Base-by-base conservation (phyloP, 768 basidiomycete genomes). In the Lentinula lateritia region DNA sequence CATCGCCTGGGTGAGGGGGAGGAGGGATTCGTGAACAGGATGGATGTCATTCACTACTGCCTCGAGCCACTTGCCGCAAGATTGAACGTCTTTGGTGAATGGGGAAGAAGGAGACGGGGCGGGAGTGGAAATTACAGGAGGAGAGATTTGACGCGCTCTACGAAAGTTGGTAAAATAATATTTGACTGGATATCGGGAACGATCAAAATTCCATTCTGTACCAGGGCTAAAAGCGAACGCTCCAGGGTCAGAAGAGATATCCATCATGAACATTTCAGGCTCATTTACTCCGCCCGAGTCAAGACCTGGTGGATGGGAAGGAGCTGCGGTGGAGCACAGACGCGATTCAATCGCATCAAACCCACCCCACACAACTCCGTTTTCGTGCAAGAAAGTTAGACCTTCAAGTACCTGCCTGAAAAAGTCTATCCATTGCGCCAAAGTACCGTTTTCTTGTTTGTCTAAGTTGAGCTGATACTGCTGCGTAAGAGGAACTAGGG, bases 391-490 rank as follows among this genome's bases (percentile, higher is more conserved):
- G 62, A 82, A 83, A 3, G 78, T 72, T 18, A 82, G 71, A 6
- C 78, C 80, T 75, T 83, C 82, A 13, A 84, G 73, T 1, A 78
- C 64, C 67, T 84, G 82, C 38, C 78, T 69, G 64, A 82, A 78
- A 62, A 82, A 80, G 64, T 83, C 82, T 41, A 83, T 71, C 62
- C 79, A 81, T 58, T 83, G 76, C 5, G 77, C 74, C 35, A 82
- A 78, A 3, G 71, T 80, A 16, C 58, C 38, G n/a, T 59, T 23
- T 32, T 16, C 38, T 23, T 56, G 54, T 46, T 46, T 23, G 12
- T 48, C 46, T 9, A 20, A 20, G 9, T 43, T 16, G 5, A 48
- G 9, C 36, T 56, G 12, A 35, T 39, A 43, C n/a, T 56, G 38
- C 41, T 56, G 38, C 20, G 6, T 79, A 79, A 12, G 82, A 35